Conservation (phyloP, 2,329 filamentous ascomycete genomes). For the Ceratocystis colombiana region DNA sequence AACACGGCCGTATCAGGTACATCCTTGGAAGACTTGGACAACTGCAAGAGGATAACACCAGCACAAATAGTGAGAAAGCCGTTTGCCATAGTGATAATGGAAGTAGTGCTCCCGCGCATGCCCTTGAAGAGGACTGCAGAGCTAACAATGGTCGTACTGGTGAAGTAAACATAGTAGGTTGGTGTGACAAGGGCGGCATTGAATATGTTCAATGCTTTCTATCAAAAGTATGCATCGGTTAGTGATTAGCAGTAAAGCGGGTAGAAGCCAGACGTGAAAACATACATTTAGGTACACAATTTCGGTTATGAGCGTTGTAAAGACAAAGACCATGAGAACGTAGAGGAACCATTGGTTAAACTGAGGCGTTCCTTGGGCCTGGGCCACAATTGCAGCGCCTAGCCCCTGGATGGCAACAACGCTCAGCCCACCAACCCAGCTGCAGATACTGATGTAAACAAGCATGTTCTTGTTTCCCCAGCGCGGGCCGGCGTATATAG, state of each 20-base stretch:
- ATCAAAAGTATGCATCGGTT: conserved; percentile 25
- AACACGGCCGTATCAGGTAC: conserved; percentile 91
- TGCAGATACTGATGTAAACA: conserved; percentile 94
- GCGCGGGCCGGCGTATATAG: conserved; percentile 70
- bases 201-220: conserved; percentile 98
- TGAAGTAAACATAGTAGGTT: conserved; percentile 98
- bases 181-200: conserved; percentile 95
- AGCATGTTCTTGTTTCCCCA: conserved; percentile 97
- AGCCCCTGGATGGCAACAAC: conserved; percentile 91
- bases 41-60: conserved; percentile 80
- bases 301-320: conserved; percentile 79
- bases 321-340: conserved; percentile 79
- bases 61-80: conserved; percentile 91
- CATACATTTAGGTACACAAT: conserved; percentile 93
- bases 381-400: conserved; percentile 80
- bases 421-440: conserved; percentile 83
- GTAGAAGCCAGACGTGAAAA: conserved; percentile 28
- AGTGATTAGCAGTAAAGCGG: not conserved
- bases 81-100: conserved; percentile 81
- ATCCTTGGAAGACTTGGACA: conserved; percentile 97
- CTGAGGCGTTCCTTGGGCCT: conserved; percentile 69
- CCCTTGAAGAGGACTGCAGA: conserved; percentile 87
- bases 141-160: conserved; percentile 86
- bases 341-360: conserved; percentile 98
- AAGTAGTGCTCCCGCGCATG: conserved; percentile 73